Percentiles rank a stretch among this genome's conserved stretches.
Evolutionary conservation across 805 yeast species (phyloP).

Genomic region (Nematodospora valgi): DNA sequence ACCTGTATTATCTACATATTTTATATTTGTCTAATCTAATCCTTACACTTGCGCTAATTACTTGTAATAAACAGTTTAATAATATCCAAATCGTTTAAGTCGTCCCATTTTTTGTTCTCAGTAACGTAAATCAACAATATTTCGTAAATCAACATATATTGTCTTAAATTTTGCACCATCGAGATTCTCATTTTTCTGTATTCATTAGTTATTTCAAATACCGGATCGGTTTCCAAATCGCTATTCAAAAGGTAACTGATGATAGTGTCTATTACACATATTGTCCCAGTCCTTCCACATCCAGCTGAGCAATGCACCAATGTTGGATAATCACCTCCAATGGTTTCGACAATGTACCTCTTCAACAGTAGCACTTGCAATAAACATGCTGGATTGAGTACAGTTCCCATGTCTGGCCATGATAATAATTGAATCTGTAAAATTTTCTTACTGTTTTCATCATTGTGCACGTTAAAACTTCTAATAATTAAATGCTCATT

Average conservation of each 20-base stretch:
- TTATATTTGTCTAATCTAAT: no score
- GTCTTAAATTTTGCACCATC: slow-evolving; percentile 58
- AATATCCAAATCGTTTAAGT: slow-evolving; percentile 10
- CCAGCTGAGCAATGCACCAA: slow-evolving; percentile 95
- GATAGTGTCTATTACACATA: slow-evolving; percentile 35
- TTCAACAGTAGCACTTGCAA: slow-evolving; percentile 42
- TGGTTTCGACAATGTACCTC: slow-evolving; percentile 10
- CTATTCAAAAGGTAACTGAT: slow-evolving; percentile 16
- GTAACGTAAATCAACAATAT: slow-evolving; percentile 20
- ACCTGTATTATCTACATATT: no score
- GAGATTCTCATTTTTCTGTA: slow-evolving; percentile 52
- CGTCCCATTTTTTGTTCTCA: slow-evolving; percentile 9
- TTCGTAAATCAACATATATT: slow-evolving; percentile 51
- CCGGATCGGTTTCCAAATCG: slow-evolving; percentile 32
- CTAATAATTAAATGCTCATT: slow-evolving; percentile 30
- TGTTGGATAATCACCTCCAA: slow-evolving; percentile 19
- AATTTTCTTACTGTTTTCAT: slow-evolving; percentile 29
- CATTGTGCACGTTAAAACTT: slow-evolving; percentile 38
- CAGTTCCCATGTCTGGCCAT: slow-evolving; percentile 83
- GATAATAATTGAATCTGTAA: slow-evolving; percentile 68
- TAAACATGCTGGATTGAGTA: slow-evolving; percentile 54
- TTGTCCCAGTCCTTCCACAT: slow-evolving; percentile 92
- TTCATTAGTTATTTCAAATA: slow-evolving; percentile 43
- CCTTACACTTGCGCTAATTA: no score
- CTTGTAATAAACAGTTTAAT: no score